Conservation (phyloP, 2,329 filamentous ascomycete species). For the Zasmidium angulare region DNA sequence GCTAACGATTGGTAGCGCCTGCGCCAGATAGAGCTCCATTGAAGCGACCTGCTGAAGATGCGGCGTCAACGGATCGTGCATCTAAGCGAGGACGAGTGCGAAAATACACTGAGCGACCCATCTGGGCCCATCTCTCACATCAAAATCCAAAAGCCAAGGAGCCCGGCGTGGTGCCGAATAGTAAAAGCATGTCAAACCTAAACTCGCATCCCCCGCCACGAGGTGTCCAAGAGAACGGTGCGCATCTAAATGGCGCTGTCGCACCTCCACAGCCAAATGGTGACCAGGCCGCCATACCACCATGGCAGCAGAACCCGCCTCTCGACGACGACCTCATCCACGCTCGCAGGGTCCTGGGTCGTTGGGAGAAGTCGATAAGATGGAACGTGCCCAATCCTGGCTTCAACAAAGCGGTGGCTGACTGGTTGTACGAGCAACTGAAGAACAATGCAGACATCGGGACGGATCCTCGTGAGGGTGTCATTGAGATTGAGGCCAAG, state of each 20-base stretch:
- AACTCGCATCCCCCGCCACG: constrained; percentile 11
- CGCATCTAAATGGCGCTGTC: not conserved
- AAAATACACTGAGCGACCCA: constrained; percentile 32
- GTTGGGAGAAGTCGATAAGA: constrained; percentile 34
- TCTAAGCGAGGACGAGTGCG: constrained; percentile 29
- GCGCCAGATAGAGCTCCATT: constrained; percentile 9
- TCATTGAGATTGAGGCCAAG: constrained; percentile 93
- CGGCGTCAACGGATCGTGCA: constrained; percentile 23
- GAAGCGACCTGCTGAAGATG: constrained; percentile 30
- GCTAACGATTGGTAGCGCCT: not conserved
- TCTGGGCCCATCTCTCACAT: constrained; percentile 34
- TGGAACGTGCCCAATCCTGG: constrained; percentile 26
- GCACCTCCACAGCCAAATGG: constrained; percentile 5
- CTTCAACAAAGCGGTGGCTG: constrained; percentile 25
- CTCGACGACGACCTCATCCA: constrained; percentile 29
- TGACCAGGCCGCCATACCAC: not conserved
- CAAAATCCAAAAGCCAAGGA: constrained; percentile 27
- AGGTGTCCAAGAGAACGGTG: not conserved
- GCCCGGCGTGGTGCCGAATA: constrained; percentile 3
- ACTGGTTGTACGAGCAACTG: constrained; percentile 30
- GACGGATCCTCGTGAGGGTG: constrained; percentile 61
- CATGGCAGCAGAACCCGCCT: constrained; percentile 13
- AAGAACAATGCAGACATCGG: constrained; percentile 51
- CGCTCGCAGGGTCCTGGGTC: constrained; percentile 25
- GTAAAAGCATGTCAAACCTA: not conserved